Evolutionary conservation across 208 protist species (phyloP), one percentile per base, ranked within the genome.

Genomic region (Crithidia fasciculata): DNA sequence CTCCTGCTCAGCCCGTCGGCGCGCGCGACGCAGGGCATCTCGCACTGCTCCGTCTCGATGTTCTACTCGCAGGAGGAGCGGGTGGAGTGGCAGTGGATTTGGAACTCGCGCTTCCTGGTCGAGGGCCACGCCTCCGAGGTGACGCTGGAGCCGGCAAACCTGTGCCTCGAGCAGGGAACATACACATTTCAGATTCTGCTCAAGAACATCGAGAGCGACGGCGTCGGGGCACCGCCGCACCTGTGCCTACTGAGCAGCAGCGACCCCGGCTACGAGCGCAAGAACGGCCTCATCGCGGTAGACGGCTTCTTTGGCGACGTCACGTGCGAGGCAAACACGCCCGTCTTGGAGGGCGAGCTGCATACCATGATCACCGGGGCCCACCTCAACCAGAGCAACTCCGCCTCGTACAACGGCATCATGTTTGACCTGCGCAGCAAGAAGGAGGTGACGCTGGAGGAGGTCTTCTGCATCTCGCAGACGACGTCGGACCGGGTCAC

Each of bases 401-500:
- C 90, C 4, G 86, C 88, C 8, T 95, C 91, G 18, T 95, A 93
- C 78, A 96, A 96, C 79, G 93, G 93, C 49, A 97, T 97, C 75
- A 96, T 97, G 91, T 97, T 97, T 72, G 90, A 97, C 57, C 57
- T 97, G 45, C 78, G 84, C 8, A 93, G 87, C 64, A 89, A 90
- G 60, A 67, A 85, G 60, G 88, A 97, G 74, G 81, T 97, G 50
- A 87, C 85, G 13, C 78, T 97, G n/a, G 91, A 97, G 80, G 90
- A 95, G 74, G 70, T 97, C 18, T 93, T 91, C 67, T 97, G 87
- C 71, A 82, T 95, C 16, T 84, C 93, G 19, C 91, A 96, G 74
- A 95, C 91, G 37, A 93, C 82, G 49, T 79, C 83, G 0, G 82
- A 93, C 52, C 81, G 88, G 43, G 85, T 94, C 28, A 88, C 85